These are phyloP conservation scores for Zychaea mexicana DNA, from an alignment of 371 early-diverging fungal genomes.

Conservation along the genomic window DNA sequence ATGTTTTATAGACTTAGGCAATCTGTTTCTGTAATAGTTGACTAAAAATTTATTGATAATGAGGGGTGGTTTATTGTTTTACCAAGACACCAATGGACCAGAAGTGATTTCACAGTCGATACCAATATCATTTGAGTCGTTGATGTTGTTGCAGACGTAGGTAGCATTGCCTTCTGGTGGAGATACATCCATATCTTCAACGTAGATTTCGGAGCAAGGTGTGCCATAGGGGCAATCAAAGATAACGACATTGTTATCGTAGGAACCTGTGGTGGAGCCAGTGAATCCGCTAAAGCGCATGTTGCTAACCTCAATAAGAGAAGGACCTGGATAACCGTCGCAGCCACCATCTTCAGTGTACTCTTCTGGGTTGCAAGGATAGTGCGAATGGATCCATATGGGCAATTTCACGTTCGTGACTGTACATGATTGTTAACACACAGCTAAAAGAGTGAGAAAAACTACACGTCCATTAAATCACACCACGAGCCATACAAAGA, in stretches of 20 bases:
- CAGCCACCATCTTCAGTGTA: constrained; percentile 15
- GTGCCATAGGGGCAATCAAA: constrained; percentile 13
- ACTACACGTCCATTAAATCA: not conserved
- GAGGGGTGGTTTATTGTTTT: not conserved
- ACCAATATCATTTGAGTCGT: not conserved
- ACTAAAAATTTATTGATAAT: too few relatives aligned
- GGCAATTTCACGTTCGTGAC: constrained; percentile 9
- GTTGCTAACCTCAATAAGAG: constrained; percentile 10
- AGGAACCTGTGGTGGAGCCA: constrained; percentile 6
- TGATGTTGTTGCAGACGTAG: constrained; percentile 16
- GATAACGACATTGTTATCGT: constrained; percentile 8
- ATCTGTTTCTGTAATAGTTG: too few relatives aligned
- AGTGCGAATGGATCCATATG: constrained; percentile 14
- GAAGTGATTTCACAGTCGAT: constrained; percentile 8
- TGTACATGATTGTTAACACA: not conserved
- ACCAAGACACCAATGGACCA: not conserved
- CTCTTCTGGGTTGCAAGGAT: constrained; percentile 10
- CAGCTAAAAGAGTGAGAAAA: not conserved
- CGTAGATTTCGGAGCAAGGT: constrained; percentile 1
- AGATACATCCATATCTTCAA: constrained; percentile 5
- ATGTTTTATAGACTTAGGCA: too few relatives aligned
- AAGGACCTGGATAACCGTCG: constrained; percentile 11
- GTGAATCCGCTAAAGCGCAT: constrained; percentile 9
- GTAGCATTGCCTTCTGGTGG: constrained; percentile 2
- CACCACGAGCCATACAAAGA: not conserved